phyloP scores from a whole-genome alignment of 2,329 filamentous ascomycete species.

The Curvularia lunata region DNA sequence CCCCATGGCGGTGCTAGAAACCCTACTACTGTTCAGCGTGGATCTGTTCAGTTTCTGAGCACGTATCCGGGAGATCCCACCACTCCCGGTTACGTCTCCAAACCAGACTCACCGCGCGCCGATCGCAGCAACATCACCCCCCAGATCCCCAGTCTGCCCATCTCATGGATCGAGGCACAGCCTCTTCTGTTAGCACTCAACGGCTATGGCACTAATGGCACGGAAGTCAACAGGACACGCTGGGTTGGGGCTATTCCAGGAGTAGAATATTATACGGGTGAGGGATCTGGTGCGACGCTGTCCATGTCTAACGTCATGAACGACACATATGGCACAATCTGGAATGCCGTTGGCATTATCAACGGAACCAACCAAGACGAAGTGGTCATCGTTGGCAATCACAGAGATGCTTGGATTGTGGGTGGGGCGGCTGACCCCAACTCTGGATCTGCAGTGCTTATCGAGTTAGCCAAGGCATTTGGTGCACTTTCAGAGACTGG shows the following conservation, averaged over 20 bases:
- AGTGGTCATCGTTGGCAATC: slow-evolving; percentile 60
- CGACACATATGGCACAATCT: slow-evolving; percentile 80
- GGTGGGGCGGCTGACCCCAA: slow-evolving; percentile 62
- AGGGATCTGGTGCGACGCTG: slow-evolving; percentile 60
- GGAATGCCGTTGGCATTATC: slow-evolving; percentile 76
- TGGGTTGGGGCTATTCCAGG: slow-evolving; percentile 48
- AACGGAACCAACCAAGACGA: slow-evolving; percentile 68
- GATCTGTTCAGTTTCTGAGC: slow-evolving; percentile 65
- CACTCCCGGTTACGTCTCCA: slow-evolving; percentile 74
- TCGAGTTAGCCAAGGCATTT: slow-evolving; percentile 59
- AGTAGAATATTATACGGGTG: slow-evolving; percentile 46
- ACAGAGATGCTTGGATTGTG: slow-evolving; percentile 62
- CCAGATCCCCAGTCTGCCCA: slow-evolving; percentile 82
- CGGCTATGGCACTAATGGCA: slow-evolving; percentile 71
- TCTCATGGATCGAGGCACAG: slow-evolving; percentile 81
- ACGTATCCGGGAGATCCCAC: slow-evolving; percentile 56
- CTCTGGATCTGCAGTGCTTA: slow-evolving; percentile 57
- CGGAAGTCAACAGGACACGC: slow-evolving; percentile 48
- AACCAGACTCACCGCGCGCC: slow-evolving; percentile 74
- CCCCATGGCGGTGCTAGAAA: slow-evolving; percentile 53
- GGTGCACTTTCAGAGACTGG: slow-evolving; percentile 55
- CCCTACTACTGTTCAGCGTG: slow-evolving; percentile 55
- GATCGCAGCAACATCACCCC: slow-evolving; percentile 70
- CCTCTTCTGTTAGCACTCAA: slow-evolving; percentile 83
- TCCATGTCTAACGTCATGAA: slow-evolving; percentile 72